phyloP scores from a whole-genome alignment of 192 early-diverging fungal species.

The Umbelopsis ramanniana region DNA sequence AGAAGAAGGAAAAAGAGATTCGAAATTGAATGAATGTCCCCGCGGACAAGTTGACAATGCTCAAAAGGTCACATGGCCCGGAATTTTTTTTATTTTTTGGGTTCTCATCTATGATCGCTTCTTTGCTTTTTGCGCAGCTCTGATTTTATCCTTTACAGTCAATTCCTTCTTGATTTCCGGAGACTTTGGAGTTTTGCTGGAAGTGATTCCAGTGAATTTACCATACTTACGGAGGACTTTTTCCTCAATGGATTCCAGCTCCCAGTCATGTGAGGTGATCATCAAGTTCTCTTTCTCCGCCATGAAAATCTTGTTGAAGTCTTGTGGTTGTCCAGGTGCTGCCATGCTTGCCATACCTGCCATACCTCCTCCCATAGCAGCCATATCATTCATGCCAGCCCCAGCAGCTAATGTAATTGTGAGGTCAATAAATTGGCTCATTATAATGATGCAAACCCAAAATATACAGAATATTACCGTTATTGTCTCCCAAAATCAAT shows the following conservation, averaged over 20 bases:
- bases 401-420: constrained; percentile 57
- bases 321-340: constrained; percentile 75
- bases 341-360: constrained; percentile 59
- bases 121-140: constrained; percentile 31
- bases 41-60: background rate
- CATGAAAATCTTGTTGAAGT: constrained; percentile 85
- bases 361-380: constrained; percentile 87
- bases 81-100: constrained; percentile 2
- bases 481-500: constrained; percentile 89
- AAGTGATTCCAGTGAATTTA: constrained; percentile 32
- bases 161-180: constrained; percentile 24
- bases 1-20: background rate
- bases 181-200: constrained; percentile 1
- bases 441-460: constrained; percentile 82
- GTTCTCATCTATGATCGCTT: constrained; percentile 3
- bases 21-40: background rate
- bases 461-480: constrained; percentile 86
- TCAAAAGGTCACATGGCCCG: constrained; percentile 10
- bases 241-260: constrained; percentile 79
- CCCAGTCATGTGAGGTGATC: constrained; percentile 82
- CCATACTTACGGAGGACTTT: constrained; percentile 81
- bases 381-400: constrained; percentile 87
- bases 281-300: constrained; percentile 87
- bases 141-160: constrained; percentile 33
- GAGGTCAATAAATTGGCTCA: constrained; percentile 30